phyloP scores from a whole-genome alignment of 2,329 filamentous ascomycete species.

The Leptographium lundbergii region DNA sequence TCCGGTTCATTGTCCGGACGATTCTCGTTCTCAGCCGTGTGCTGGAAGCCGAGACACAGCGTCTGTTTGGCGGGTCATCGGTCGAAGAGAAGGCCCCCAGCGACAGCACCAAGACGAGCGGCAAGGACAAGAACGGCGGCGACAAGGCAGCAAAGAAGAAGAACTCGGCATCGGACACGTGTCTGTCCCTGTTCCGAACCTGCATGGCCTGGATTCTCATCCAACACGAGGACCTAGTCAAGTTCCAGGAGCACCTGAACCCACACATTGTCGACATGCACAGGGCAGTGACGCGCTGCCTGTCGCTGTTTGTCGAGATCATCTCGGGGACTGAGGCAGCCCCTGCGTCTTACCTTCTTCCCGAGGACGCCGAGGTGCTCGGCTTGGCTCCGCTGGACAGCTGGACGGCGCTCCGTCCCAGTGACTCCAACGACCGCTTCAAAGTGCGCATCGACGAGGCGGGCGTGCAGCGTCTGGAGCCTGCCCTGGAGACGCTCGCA shows the following conservation, averaged over 20 bases:
- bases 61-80: conserved; percentile 3
- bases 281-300: conserved; percentile 29
- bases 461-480: conserved; percentile 4
- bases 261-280: conserved; percentile 33
- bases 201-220: conserved; percentile 41
- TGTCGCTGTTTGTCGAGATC: conserved; percentile 36
- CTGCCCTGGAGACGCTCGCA: conserved; percentile 9
- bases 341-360: conserved; percentile 34
- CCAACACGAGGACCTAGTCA: conserved; percentile 31
- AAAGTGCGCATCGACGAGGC: conserved; percentile 11
- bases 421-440: neutral
- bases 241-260: conserved; percentile 31
- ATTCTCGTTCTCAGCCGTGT: conserved; percentile 60
- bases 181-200: conserved; percentile 39
- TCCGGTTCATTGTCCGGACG: conserved; percentile 67
- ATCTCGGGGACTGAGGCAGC: conserved; percentile 25
- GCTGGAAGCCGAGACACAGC: conserved; percentile 25
- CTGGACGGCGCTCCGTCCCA: conserved; percentile 8
- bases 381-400: conserved; percentile 29
- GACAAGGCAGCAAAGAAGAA: neutral
- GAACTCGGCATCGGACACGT: conserved; percentile 22
- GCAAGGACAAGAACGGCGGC: conserved; percentile 17
- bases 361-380: conserved; percentile 35
- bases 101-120: neutral
- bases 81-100: neutral